Evolutionary conservation across 345 rosid species (phyloP).

Genomic region (Gossypium longicalyx): DNA sequence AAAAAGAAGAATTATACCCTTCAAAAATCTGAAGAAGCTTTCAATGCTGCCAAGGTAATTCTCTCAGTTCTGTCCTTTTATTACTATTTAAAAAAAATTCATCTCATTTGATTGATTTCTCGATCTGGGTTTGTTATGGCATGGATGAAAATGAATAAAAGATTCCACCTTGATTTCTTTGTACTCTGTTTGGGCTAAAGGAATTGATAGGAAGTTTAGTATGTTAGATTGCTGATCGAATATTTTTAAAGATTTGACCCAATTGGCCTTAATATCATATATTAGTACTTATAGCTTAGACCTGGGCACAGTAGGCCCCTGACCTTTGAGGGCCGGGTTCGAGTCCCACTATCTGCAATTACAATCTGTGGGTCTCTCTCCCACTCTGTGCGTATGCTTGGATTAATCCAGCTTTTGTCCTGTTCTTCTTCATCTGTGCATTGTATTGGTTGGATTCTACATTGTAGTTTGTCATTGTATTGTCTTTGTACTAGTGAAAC

Average conservation of each 20-base stretch:
- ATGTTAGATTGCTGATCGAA: neutral
- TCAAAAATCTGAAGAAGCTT: conserved; percentile 85
- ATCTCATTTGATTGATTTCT: neutral
- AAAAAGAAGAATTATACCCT: conserved; percentile 59
- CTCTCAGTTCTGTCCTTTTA: neutral
- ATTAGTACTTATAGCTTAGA: neutral
- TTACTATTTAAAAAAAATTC: neutral
- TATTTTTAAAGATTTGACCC: neutral
- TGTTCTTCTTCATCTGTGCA: too few relatives aligned
- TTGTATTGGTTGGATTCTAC: too few relatives aligned
- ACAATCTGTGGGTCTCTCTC: too few relatives aligned
- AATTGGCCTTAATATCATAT: neutral
- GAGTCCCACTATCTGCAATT: too few relatives aligned
- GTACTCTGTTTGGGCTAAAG: neutral
- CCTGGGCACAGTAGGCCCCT: too few relatives aligned
- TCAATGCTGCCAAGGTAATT: conserved; percentile 69
- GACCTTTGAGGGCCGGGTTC: too few relatives aligned
- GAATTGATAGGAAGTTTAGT: neutral
- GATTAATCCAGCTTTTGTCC: too few relatives aligned
- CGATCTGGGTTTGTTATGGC: neutral
- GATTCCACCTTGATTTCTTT: neutral
- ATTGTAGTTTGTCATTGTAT: too few relatives aligned
- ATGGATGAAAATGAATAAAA: neutral
- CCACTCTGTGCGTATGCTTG: too few relatives aligned
- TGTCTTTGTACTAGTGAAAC: too few relatives aligned